Evolutionary conservation across 352 stramenopile genomes (phyloP).

Genomic region (Pythium vanterpoolii): DNA sequence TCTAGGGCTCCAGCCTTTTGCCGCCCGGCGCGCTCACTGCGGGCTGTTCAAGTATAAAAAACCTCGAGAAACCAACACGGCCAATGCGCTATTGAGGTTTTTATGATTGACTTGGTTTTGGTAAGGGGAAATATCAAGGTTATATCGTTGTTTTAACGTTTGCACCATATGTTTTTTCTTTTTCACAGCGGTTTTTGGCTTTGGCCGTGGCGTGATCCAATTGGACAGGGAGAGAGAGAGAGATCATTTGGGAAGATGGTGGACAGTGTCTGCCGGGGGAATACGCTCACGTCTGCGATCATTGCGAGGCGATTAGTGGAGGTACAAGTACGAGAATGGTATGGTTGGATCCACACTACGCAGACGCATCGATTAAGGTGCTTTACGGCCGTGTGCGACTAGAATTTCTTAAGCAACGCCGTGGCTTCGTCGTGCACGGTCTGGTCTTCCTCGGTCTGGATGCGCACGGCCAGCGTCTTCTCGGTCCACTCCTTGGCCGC

Average conservation of each 20-base stretch:
- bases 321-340: background rate
- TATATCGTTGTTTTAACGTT: constrained; percentile 2
- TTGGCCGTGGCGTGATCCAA: background rate
- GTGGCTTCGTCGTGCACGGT: constrained; percentile 65
- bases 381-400: background rate
- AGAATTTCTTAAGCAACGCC: constrained; percentile 39
- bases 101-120: constrained; percentile 1
- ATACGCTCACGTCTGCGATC: background rate
- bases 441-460: constrained; percentile 62
- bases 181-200: constrained; percentile 4
- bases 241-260: background rate
- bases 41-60: constrained; percentile 19
- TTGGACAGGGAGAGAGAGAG: background rate
- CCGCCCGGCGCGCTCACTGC: background rate
- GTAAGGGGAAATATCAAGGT: constrained; percentile 7
- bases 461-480: constrained; percentile 61
- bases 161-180: constrained; percentile 6
- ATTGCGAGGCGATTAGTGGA: background rate
- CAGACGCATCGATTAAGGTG: background rate
- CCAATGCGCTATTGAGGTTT: background rate
- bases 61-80: constrained; percentile 14
- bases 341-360: background rate
- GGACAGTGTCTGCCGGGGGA: background rate
- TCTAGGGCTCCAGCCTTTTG: constrained; percentile 22
- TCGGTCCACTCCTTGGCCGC: constrained; percentile 70